phyloP scores from a whole-genome alignment of 192 early-diverging fungal species.

The Entomortierella parvispora region DNA sequence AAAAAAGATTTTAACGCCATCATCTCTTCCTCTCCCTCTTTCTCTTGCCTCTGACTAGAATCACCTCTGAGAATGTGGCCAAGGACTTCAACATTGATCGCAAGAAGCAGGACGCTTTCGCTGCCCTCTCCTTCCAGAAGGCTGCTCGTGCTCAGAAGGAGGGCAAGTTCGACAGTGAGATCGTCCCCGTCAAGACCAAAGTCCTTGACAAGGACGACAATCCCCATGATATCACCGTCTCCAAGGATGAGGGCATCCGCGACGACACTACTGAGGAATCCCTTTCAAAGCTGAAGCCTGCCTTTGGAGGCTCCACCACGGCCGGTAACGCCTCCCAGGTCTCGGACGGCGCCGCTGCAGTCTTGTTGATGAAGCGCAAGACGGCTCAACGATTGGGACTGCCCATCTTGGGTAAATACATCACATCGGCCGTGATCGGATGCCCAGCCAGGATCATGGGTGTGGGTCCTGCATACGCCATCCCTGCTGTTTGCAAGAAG shows the following conservation, averaged over 20 bases:
- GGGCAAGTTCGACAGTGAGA: conserved; percentile 90
- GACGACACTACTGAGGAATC: conserved; percentile 78
- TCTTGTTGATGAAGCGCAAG: conserved; percentile 93
- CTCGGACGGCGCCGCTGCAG: conserved; percentile 96
- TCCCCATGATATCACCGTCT: conserved; percentile 69
- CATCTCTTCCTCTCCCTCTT: neutral
- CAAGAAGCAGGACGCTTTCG: conserved; percentile 88
- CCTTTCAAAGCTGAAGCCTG: conserved; percentile 85
- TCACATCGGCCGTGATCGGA: conserved; percentile 87
- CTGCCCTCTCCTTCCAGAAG: conserved; percentile 84
- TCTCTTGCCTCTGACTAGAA: too few species aligned
- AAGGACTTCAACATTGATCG: conserved; percentile 86
- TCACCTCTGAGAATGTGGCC: conserved; percentile 97
- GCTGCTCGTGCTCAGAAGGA: conserved; percentile 88
- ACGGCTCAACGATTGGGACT: conserved; percentile 86
- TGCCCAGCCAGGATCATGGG: conserved; percentile 97
- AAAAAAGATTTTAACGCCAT: neutral
- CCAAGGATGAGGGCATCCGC: conserved; percentile 93
- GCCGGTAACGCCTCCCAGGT: conserved; percentile 98
- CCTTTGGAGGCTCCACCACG: conserved; percentile 90
- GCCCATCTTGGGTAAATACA: conserved; percentile 85
- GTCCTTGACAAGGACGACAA: conserved; percentile 84
- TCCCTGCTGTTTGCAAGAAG: conserved; percentile 86
- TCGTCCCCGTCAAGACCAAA: conserved; percentile 80
- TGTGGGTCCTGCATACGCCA: conserved; percentile 93